phyloP scores from a whole-genome alignment of 2,329 filamentous ascomycete genomes.

The Clonostachys sp. region DNA sequence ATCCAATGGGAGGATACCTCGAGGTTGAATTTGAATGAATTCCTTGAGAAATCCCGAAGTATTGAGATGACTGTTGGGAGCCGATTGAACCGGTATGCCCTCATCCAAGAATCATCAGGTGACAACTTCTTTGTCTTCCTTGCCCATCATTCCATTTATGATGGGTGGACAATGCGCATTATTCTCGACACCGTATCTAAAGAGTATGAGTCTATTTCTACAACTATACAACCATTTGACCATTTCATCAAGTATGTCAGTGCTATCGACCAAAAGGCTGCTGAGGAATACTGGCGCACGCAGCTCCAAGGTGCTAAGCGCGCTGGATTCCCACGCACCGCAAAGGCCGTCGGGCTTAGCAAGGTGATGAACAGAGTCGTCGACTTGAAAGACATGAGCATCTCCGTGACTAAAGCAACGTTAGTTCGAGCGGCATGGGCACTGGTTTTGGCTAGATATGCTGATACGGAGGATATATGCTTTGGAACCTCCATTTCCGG shows the following conservation, averaged over 20 bases:
- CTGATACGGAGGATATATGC: constrained; percentile 8
- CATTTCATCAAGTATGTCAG: constrained; percentile 5
- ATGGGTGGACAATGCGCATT: constrained; percentile 13
- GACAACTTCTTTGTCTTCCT: constrained; percentile 11
- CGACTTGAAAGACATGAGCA: neutral
- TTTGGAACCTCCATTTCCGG: constrained; percentile 13
- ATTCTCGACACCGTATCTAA: constrained; percentile 2
- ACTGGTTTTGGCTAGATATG: constrained; percentile 3
- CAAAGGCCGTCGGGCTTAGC: neutral
- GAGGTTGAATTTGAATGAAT: neutral
- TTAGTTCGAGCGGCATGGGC: constrained; percentile 6
- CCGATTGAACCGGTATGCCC: constrained; percentile 1
- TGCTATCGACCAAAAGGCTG: neutral
- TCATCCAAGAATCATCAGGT: constrained; percentile 10
- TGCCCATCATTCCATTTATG: constrained; percentile 16
- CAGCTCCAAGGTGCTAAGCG: constrained; percentile 3
- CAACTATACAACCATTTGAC: neutral
- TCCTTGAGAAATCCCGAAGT: constrained; percentile 14
- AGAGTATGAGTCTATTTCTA: neutral
- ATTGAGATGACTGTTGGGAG: constrained; percentile 1
- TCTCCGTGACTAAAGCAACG: constrained; percentile 9
- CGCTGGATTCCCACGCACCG: neutral
- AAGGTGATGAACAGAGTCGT: neutral
- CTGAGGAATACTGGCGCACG: constrained; percentile 4
- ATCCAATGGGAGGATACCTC: neutral